Evolutionary conservation across 2,329 filamentous ascomycete species (phyloP), one percentile per base, ranked within the genome.

Genomic region (Sclerotinia borealis): DNA sequence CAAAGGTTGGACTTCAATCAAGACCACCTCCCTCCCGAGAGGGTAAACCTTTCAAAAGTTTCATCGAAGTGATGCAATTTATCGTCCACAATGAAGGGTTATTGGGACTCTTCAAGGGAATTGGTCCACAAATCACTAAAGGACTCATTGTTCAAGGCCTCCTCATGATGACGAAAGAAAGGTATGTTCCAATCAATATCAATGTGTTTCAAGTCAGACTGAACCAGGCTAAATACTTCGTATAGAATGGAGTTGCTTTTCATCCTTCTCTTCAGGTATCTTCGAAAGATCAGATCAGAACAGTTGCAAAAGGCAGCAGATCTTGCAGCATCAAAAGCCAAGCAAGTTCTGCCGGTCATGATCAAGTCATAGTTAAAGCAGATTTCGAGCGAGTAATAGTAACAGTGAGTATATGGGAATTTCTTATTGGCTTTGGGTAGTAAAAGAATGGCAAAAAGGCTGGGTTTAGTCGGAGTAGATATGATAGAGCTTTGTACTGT

Each of bases 91-190:
- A 96, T 66, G 95, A 99, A 75, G 95, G 95, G 4, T 75, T 84
- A 0, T 72, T 88, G 15, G 89, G 89, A n/a, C 81, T 99, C 1
- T 99, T 98, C 81, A 99, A 99, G 79, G 95, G 95, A 48, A 96
- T 99, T 69, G 92, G 86, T 0, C 95, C 95, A 3, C 95, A 99
- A 76, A 90, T 99, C 59, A 77, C 92, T 64, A 99, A 99, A 78
- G 95, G 95, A 1, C 78, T 99, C 59, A 75, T 99, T 55, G 95
- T 99, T 2, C 95, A 99, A 74, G 95, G 95, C 56, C 86, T 99
- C 63, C 81, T 99, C 45, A 99, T 99, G 95, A 99, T 97, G 92
- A 95, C 92, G 54, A 99, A 99, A 79, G 95, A 99, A 78, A 85
- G 92, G 90, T 92, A 81, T 69, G 81, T 59, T 50, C 48, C 11